Conservation (phyloP, 805 yeast genomes). For the Huiozyma sinensis region DNA sequence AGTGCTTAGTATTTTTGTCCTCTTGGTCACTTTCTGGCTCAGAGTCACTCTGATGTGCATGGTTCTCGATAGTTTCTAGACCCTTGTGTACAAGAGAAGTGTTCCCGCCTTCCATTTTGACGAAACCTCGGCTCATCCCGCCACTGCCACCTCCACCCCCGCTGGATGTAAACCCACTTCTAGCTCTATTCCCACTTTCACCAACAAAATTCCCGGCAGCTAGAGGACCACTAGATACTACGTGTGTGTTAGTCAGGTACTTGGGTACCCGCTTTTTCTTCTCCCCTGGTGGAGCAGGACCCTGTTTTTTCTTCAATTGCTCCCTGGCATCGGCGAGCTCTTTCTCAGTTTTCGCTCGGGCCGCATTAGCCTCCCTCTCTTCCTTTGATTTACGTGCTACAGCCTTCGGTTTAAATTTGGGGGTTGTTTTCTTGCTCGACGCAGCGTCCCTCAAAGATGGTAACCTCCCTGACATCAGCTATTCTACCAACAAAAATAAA, state of each 20-base stretch:
- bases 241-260: conserved; percentile 37
- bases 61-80: conserved; percentile 14
- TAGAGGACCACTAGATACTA: conserved; percentile 64
- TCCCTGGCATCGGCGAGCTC: conserved; percentile 1
- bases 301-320: conserved; percentile 6
- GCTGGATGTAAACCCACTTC: conserved; percentile 4
- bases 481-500: too few relatives aligned
- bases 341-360: conserved; percentile 33
- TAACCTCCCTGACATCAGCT: conserved; percentile 21
- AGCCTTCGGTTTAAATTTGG: conserved; percentile 77
- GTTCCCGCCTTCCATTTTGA: conserved; percentile 5
- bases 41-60: conserved; percentile 28
- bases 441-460: conserved; percentile 22
- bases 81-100: conserved; percentile 18
- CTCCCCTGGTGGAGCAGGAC: conserved; percentile 7
- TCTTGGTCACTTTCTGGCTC: conserved; percentile 28
- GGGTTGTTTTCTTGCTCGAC: conserved; percentile 32
- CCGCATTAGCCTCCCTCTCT: conserved; percentile 72
- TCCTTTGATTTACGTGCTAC: conserved; percentile 78
- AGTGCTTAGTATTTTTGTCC: conserved; percentile 16
- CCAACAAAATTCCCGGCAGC: conserved; percentile 43
- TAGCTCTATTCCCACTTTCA: conserved; percentile 15
- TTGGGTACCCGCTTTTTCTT: conserved; percentile 21
- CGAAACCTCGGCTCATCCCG: conserved; percentile 1
- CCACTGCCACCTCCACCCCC: conserved; percentile 6